A percentile compares a stretch with the other conserved stretches of the same genome.
Conservation (phyloP, 1,284 basidiomycete genomes). For the Cutaneotrichosporon sp. region DNA sequence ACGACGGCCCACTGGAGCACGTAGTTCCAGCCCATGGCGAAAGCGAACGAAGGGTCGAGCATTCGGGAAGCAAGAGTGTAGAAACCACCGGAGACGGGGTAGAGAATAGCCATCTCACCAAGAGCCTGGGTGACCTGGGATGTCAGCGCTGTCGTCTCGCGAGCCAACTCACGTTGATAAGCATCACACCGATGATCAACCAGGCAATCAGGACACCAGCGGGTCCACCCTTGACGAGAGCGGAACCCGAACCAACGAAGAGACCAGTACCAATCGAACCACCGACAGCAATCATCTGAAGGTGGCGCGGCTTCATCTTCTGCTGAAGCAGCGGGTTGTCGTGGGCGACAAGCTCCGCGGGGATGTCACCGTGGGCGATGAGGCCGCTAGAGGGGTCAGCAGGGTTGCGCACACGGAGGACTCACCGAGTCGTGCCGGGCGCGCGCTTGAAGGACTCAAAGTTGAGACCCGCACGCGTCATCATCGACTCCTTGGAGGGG, state of each 20-base stretch:
- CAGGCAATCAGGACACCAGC: conserved; percentile 55
- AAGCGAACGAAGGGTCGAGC: conserved; percentile 46
- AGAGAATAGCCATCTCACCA: conserved; percentile 56
- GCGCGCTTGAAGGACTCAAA: conserved; percentile 55
- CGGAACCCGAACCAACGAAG: conserved; percentile 55
- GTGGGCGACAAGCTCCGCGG: conserved; percentile 34
- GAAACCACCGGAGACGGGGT: conserved; percentile 57
- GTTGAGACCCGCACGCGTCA: conserved; percentile 53
- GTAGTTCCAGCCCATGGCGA: conserved; percentile 54
- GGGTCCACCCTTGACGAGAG: conserved; percentile 57
- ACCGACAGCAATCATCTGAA: conserved; percentile 55
- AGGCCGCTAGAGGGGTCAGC: conserved; percentile 30
- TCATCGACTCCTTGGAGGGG: conserved; percentile 49
- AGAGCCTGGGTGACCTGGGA: conserved; percentile 51
- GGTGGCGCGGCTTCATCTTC: conserved; percentile 53
- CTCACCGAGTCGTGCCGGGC: conserved; percentile 49
- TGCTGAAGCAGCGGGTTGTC: conserved; percentile 52
- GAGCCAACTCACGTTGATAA: conserved; percentile 17
- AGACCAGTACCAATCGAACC: conserved; percentile 58
- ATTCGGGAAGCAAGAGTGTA: conserved; percentile 52
- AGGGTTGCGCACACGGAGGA: background rate
- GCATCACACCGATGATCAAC: conserved; percentile 41
- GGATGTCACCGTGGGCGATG: conserved; percentile 40
- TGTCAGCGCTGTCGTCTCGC: background rate
- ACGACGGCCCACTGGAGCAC: conserved; percentile 51